Evolutionary conservation across 345 rosid species (phyloP).

Genomic region (Anastatica hierochuntica): DNA sequence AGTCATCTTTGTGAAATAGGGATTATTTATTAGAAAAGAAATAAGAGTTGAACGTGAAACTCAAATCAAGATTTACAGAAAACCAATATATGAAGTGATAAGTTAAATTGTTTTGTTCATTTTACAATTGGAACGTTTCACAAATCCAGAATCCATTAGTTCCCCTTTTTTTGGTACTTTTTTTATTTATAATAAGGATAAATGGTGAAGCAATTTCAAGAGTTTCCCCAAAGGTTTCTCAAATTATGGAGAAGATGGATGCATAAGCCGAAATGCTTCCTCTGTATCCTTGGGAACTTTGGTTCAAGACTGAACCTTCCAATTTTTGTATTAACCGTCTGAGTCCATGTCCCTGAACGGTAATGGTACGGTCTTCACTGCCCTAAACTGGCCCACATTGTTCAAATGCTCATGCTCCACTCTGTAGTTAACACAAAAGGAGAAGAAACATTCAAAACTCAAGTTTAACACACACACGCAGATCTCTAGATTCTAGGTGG

Average conservation of each 20-base stretch:
- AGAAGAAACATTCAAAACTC: not conserved
- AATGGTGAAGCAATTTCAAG: conserved; percentile 8
- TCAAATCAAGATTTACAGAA: conserved; percentile 20
- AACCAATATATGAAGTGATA: conserved; percentile 11
- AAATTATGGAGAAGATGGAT: conserved; percentile 4
- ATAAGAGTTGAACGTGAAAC: conserved; percentile 5
- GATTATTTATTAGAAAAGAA: conserved; percentile 11
- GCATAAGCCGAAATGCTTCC: conserved; percentile 11
- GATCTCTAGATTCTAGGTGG: not conserved
- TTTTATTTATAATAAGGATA: conserved; percentile 4
- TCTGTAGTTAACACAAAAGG: conserved; percentile 25
- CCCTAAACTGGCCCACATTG: conserved; percentile 80
- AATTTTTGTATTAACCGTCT: conserved; percentile 31
- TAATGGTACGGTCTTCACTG: conserved; percentile 79
- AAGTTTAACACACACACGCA: not conserved
- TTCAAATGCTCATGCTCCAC: conserved; percentile 88
- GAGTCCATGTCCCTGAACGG: conserved; percentile 72
- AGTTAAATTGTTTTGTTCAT: conserved; percentile 11
- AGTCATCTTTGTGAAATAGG: too few relatives aligned
- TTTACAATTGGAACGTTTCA: conserved; percentile 1
- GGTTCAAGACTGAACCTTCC: conserved; percentile 4
- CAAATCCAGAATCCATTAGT: conserved; percentile 17
- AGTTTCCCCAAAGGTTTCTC: not conserved
- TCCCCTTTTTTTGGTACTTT: not conserved
- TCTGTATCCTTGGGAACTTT: conserved; percentile 2